Evolutionary conservation across 2,329 filamentous ascomycete genomes (phyloP).

Genomic region (Didymella glomerata): DNA sequence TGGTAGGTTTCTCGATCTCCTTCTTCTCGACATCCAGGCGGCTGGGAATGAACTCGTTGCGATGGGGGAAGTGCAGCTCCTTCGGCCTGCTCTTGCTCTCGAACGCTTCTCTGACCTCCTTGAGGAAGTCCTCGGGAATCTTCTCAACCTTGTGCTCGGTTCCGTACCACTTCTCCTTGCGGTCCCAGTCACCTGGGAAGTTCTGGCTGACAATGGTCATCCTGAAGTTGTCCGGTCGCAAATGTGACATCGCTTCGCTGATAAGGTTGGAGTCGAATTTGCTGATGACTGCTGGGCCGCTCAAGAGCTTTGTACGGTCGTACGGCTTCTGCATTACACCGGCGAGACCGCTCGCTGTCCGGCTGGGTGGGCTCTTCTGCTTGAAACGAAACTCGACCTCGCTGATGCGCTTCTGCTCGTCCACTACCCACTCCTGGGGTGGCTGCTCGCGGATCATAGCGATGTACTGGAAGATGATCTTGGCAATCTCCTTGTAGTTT

Average conservation of each 20-base stretch:
- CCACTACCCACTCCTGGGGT: slow-evolving; percentile 91
- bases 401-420: slow-evolving; percentile 87
- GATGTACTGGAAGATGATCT: slow-evolving; percentile 90
- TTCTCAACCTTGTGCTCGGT: slow-evolving; percentile 89
- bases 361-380: slow-evolving; percentile 88
- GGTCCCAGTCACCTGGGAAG: slow-evolving; percentile 82
- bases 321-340: slow-evolving; percentile 91
- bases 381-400: slow-evolving; percentile 96
- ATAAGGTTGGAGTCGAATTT: slow-evolving; percentile 84
- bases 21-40: slow-evolving; percentile 95
- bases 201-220: slow-evolving; percentile 84
- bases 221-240: slow-evolving; percentile 89
- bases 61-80: slow-evolving; percentile 85
- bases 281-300: slow-evolving; percentile 76
- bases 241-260: slow-evolving; percentile 72
- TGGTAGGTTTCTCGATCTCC: slow-evolving; percentile 77
- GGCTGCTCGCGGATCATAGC: slow-evolving; percentile 80
- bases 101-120: slow-evolving; percentile 72
- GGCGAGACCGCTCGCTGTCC: slow-evolving; percentile 85
- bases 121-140: slow-evolving; percentile 78
- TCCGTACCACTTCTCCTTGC: slow-evolving; percentile 96
- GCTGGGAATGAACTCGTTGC: slow-evolving; percentile 94
- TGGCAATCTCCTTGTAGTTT: slow-evolving; percentile 82
- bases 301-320: slow-evolving; percentile 86
- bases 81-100: slow-evolving; percentile 68